Evolutionary conservation across 371 early-diverging fungal species (phyloP).

Genomic region (Gilbertella persicaria): DNA sequence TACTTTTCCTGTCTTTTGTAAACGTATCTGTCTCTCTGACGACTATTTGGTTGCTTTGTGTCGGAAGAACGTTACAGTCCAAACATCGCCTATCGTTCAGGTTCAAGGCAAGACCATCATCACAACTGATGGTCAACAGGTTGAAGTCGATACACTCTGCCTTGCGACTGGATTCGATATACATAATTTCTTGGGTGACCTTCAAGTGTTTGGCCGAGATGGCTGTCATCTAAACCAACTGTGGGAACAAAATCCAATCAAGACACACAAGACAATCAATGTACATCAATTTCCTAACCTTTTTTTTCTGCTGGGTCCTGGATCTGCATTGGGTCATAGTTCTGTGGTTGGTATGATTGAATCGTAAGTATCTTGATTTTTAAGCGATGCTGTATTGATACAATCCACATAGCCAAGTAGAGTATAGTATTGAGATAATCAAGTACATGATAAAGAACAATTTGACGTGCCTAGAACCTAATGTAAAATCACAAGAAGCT

Average conservation of each 20-base stretch:
- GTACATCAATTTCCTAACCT: conserved; percentile 43
- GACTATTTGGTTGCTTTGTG: conserved; percentile 51
- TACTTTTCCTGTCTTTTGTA: conserved; percentile 55
- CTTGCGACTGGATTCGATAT: conserved; percentile 69
- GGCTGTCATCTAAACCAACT: conserved; percentile 14
- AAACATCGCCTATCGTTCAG: conserved; percentile 35
- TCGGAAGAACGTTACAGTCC: conserved; percentile 46
- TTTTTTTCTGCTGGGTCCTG: conserved; percentile 46
- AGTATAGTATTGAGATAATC: conserved; percentile 12
- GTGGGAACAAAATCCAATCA: conserved; percentile 17
- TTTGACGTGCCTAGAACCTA: conserved; percentile 19
- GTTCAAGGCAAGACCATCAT: conserved; percentile 46
- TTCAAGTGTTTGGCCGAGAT: conserved; percentile 27
- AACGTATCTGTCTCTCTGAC: conserved; percentile 56
- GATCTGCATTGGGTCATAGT: conserved; percentile 37
- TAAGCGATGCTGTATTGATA: background rate
- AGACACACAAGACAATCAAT: conserved; percentile 32
- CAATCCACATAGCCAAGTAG: conserved; percentile 18
- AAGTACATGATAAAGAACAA: conserved; percentile 23
- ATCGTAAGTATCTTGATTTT: conserved; percentile 6
- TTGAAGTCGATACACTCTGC: conserved; percentile 55
- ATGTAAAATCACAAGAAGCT: conserved; percentile 11
- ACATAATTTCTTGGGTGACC: conserved; percentile 32
- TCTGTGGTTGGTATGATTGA: conserved; percentile 40
- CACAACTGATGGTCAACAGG: conserved; percentile 35